phyloP scores from a whole-genome alignment of 2,329 filamentous ascomycete species.

The Ceratocystis lukuohia region DNA sequence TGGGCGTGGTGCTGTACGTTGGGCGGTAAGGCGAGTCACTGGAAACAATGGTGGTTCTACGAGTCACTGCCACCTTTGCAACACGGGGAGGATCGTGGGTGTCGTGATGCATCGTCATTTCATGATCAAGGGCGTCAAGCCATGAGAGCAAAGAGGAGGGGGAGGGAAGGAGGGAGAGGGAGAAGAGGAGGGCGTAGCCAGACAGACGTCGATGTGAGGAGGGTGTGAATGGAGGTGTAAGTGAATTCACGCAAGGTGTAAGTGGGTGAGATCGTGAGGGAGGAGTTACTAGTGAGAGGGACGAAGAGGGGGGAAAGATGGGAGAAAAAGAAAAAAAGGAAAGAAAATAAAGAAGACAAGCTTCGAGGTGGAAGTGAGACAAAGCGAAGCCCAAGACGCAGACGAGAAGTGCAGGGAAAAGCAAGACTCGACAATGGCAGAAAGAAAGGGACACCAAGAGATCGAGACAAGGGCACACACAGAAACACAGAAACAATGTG shows the following conservation, averaged over 20 bases:
- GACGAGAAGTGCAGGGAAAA: background rate
- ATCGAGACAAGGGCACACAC: too few relatives aligned
- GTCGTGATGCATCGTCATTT: constrained; percentile 12
- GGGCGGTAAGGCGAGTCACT: constrained; percentile 11
- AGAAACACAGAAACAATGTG: too few relatives aligned
- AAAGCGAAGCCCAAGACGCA: background rate
- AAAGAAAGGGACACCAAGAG: too few relatives aligned
- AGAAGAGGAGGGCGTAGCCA: background rate
- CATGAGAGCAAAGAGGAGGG: constrained; percentile 6
- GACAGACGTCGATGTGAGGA: background rate
- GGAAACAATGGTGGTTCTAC: constrained; percentile 15
- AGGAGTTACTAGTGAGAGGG: background rate
- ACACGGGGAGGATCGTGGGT: constrained; percentile 9
- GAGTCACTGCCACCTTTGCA: constrained; percentile 6
- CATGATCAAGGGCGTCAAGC: constrained; percentile 11
- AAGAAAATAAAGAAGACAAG: background rate
- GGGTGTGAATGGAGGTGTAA: background rate
- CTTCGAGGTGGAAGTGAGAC: constrained; percentile 6
- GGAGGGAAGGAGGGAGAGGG: background rate
- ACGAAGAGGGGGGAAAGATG: background rate
- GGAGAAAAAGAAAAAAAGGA: background rate
- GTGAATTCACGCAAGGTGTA: background rate
- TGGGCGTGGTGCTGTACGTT: constrained; percentile 17
- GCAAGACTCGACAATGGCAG: too few relatives aligned
- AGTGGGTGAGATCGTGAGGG: background rate